Evolutionary conservation across 2,329 filamentous ascomycete species (phyloP), one percentile per base, ranked within the genome.

Genomic region (Daldinia eschscholtzii): DNA sequence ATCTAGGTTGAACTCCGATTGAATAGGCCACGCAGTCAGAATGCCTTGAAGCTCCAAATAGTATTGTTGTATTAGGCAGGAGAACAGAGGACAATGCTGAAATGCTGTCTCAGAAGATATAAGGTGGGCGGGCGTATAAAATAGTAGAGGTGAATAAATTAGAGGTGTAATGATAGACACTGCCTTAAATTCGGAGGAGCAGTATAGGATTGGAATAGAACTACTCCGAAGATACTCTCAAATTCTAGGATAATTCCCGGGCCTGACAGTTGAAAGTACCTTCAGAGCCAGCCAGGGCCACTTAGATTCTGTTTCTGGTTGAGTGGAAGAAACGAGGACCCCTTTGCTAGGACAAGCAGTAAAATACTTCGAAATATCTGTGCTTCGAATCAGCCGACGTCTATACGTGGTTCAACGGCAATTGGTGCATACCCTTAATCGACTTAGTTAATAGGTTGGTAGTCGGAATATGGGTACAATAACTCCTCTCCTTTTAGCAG

Each of bases 11-110:
- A 15, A 9, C 44, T 48, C 23, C 3, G 18, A 35, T 18, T 35
- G 12, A 58, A 50, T 52, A 76, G 68, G 20, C 82, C 7, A 53
- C 33, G 7, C n/a, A 12, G 33, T 33, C 18, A 35, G 20, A 53
- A 18, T 7, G n/a, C 30, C 28, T 53, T 15, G 0, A 33, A 30
- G n/a, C 48, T 23, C n/a, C 18, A 35, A 10, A 35, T 10, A 12
- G 48, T 12, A 35, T 12, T 13, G 48, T 10, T 10, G 48, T 12
- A 35, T 12, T 13, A 26, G 6, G 48, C n/a, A 18, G 48, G 28
- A 53, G 28, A 20, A 12, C 18, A 53, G 48, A 18, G 18, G 9
- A 35, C 28, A 15, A 48, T 53, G 18, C 48, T 35, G 30, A 35
- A 23, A 15, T 55, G 33, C 4, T 35, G 12, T 7, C 2, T 35